Conservation (phyloP, 2,329 filamentous ascomycete species). For the Aspergillus sp. region DNA sequence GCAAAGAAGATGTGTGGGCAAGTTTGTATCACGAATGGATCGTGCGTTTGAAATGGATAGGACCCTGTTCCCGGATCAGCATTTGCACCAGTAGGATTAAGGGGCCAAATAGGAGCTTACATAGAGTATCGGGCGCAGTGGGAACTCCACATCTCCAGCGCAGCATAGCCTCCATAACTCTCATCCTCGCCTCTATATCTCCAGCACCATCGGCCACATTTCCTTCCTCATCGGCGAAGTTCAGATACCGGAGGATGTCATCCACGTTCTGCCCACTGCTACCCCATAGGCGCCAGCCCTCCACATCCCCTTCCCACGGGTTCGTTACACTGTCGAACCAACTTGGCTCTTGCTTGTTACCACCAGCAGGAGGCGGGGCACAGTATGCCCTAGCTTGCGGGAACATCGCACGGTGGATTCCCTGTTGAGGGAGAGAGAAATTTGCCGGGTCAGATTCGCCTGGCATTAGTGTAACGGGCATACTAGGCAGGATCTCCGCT, state of each 20-base stretch:
- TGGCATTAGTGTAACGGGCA: conserved; percentile 86
- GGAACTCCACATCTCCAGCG: conserved; percentile 89
- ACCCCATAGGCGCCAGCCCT: conserved; percentile 84
- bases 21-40: conserved; percentile 81
- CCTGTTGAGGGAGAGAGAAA: conserved; percentile 85
- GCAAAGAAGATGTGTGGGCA: conserved; percentile 92
- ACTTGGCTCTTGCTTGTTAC: conserved; percentile 52
- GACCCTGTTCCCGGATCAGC: conserved; percentile 62
- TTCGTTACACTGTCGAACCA: conserved; percentile 93
- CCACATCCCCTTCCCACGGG: conserved; percentile 86
- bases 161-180: conserved; percentile 93
- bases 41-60: conserved; percentile 92
- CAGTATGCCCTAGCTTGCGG: conserved; percentile 70
- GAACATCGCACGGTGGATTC: conserved; percentile 90
- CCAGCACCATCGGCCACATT: conserved; percentile 27
- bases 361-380: conserved; percentile 36
- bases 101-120: conserved; percentile 54
- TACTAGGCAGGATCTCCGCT: conserved; percentile 73
- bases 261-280: conserved; percentile 91
- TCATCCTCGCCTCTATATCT: conserved; percentile 68
- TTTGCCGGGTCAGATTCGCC: conserved; percentile 86
- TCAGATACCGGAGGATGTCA: conserved; percentile 89
- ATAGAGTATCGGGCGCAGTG: conserved; percentile 92
- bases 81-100: background rate
- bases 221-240: conserved; percentile 42